Evolutionary conservation across 495 filamentous ascomycete species (phyloP), one percentile per base, ranked within the genome.

Genomic region (Aspergillus olivimuriae): DNA sequence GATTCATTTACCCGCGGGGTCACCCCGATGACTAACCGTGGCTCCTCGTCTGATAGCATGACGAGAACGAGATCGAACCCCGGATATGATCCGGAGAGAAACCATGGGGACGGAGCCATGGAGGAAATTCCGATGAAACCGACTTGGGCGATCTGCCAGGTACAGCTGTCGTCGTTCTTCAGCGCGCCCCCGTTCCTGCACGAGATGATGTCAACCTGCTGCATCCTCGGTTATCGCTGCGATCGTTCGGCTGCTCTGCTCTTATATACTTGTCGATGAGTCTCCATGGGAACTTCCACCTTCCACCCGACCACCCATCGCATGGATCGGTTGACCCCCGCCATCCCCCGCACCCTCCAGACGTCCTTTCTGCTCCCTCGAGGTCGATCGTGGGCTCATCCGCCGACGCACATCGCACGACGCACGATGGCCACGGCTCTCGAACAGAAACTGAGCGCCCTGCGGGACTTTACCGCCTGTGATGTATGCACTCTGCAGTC

Each of bases 391-490:
- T 20, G 19, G 8, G 12, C 24, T 8, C 34, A 12, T 20, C 8
- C 34, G 24, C 24, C 11, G 17, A 37, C 15, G 23, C 18, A 38
- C 24, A 39, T 26, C 41, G 39, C 53, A 44, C 61, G 28, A 23
- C 49, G 47, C 47, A 44, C 48, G 41, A 62, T 57, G 51, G 40
- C 65, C 39, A 44, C 61, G 7, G 47, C 56, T 14, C 52, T 72
- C 22, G 52, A 60, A 31, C 52, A 68, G 17, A 61, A 66, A 47
- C 47, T 72, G 5, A 40, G 54, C 10, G 53, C 50, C 11, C 48
- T 74, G 16, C 56, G 57, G 28, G 61, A 67, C n/a, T 68, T 67
- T 41, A 70, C 67, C 15, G 69, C 73, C 16, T 74, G 73, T 44
- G 72, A 76, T 61, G 73, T 74, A 57, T 33, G 62, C 48, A 12